Evolutionary conservation across 1,284 basidiomycete genomes (phyloP).

Genomic region (Phylloboletellus chloephorus): DNA sequence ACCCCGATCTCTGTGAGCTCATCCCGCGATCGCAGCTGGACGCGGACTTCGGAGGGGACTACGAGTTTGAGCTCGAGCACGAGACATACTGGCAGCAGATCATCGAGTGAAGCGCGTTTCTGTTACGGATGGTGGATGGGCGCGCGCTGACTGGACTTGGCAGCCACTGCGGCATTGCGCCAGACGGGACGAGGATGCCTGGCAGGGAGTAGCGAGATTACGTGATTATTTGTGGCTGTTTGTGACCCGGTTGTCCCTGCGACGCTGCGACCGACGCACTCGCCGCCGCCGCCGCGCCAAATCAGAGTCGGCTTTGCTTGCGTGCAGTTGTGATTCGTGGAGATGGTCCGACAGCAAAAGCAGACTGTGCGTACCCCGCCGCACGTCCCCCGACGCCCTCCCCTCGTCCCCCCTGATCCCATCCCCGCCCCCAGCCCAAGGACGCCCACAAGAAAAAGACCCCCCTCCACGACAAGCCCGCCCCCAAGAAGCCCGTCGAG

Average conservation of each 20-base stretch:
- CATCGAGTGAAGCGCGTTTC: conserved; percentile 44
- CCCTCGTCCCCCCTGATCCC: no score
- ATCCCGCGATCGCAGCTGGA: conserved; percentile 76
- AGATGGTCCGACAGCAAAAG: conserved; percentile 32
- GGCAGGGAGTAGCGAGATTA: conserved; percentile 15
- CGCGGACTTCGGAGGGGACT: conserved; percentile 75
- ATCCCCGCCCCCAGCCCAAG: conserved; percentile 31
- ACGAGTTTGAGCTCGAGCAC: conserved; percentile 74
- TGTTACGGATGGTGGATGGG: neutral
- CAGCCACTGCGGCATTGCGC: conserved; percentile 56
- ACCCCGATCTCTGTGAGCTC: conserved; percentile 74
- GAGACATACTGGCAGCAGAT: conserved; percentile 77
- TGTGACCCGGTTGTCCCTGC: no score
- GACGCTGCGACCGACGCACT: no score
- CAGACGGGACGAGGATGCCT: conserved; percentile 51
- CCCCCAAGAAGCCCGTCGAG: conserved; percentile 40
- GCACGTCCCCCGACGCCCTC: no score
- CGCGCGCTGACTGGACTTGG: conserved; percentile 5
- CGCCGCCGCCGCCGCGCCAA: no score
- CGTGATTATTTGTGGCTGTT: conserved; percentile 23
- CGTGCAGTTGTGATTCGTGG: conserved; percentile 17
- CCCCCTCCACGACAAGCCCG: conserved; percentile 20
- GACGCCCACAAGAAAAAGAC: conserved; percentile 43
- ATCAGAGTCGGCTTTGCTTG: no score
- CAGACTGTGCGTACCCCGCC: conserved; percentile 36